Evolutionary conservation across 768 basidiomycete genomes (phyloP).

Genomic region (Tulasnella sp.): DNA sequence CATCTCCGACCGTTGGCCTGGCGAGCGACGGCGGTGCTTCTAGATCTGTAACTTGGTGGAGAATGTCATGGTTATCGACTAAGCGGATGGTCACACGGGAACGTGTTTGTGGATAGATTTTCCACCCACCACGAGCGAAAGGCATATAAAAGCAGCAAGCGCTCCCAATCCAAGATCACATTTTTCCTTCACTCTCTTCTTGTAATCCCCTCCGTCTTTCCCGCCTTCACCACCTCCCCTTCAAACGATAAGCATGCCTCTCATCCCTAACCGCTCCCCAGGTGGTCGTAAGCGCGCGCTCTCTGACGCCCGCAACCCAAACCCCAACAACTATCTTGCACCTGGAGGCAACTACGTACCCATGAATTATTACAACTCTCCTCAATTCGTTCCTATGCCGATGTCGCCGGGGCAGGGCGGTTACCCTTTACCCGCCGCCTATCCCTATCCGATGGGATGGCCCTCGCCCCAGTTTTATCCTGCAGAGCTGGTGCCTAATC

Average conservation of each 20-base stretch:
- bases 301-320: slow-evolving; percentile 18
- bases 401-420: slow-evolving; percentile 20
- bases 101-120: neutral
- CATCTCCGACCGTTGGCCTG: neutral
- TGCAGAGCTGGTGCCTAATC: neutral
- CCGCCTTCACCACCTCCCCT: neutral
- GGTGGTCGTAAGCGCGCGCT: slow-evolving; percentile 27
- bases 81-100: neutral
- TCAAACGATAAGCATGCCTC: slow-evolving; percentile 11
- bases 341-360: slow-evolving; percentile 28
- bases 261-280: slow-evolving; percentile 26
- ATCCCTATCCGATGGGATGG: slow-evolving; percentile 30
- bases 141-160: neutral
- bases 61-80: neutral
- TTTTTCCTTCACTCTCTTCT: neutral
- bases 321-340: slow-evolving; percentile 19
- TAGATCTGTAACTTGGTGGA: neutral
- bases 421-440: neutral
- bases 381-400: slow-evolving; percentile 28
- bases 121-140: neutral
- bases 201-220: slow-evolving; percentile 18
- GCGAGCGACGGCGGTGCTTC: neutral
- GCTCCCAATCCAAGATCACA: neutral
- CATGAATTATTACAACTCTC: slow-evolving; percentile 17
- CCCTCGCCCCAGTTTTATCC: slow-evolving; percentile 30